Conservation (phyloP, 352 stramenopile species). For the Globisporangium megalacanthum region DNA sequence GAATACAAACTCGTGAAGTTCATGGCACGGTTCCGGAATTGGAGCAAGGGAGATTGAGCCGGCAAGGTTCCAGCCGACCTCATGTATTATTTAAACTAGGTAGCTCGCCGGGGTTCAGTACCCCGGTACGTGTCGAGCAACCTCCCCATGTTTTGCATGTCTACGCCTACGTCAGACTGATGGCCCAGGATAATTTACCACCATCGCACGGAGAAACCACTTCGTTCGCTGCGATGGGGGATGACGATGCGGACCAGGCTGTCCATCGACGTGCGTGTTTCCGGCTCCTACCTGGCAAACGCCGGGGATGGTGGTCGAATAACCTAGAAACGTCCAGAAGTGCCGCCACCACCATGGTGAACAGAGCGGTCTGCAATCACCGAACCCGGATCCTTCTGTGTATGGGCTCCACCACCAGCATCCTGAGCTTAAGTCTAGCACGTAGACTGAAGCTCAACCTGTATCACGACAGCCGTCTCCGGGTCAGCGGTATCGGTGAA, state of each 20-base stretch:
- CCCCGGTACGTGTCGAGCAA: constrained; percentile 2
- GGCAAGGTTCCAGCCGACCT: background rate
- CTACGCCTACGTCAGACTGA: too few species aligned
- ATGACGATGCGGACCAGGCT: background rate
- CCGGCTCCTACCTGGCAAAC: background rate
- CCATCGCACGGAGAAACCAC: background rate
- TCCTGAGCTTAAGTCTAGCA: constrained; percentile 22
- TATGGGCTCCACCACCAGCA: constrained; percentile 18
- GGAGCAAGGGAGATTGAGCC: background rate
- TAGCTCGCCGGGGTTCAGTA: background rate
- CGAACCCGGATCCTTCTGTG: constrained; percentile 14
- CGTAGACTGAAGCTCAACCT: constrained; percentile 20
- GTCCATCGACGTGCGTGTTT: background rate
- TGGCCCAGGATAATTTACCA: background rate
- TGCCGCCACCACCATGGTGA: background rate
- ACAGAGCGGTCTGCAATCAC: constrained; percentile 14
- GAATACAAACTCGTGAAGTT: background rate
- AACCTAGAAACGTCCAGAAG: background rate
- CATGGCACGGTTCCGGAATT: background rate
- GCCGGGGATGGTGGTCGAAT: background rate
- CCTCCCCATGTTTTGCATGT: background rate
- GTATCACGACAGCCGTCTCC: background rate
- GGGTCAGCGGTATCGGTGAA: constrained; percentile 9
- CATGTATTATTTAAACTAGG: constrained; percentile 1
- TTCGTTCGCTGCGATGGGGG: background rate